Evolutionary conservation across 306 rosid species (phyloP).

Genomic region (Lithocarpus polystachyus): DNA sequence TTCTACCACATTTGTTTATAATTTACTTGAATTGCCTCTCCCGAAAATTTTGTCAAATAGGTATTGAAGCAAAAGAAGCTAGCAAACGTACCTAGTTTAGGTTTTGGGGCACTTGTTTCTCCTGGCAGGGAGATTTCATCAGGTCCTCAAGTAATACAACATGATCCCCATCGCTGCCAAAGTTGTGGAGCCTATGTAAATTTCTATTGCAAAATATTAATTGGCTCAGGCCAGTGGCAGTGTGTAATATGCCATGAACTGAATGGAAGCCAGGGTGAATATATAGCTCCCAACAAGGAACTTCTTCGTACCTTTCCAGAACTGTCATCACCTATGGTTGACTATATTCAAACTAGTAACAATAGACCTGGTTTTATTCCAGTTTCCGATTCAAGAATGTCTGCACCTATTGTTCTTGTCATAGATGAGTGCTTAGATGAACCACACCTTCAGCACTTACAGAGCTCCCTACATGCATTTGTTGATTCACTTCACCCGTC

Average conservation of each 20-base stretch:
- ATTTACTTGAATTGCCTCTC: constrained; percentile 8
- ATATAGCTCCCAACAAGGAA: constrained; percentile 69
- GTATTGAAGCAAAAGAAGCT: constrained; percentile 84
- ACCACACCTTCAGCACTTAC: constrained; percentile 86
- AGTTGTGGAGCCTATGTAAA: constrained; percentile 96
- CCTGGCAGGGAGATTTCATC: constrained; percentile 84
- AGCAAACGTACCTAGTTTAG: constrained; percentile 90
- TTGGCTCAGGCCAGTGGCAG: constrained; percentile 99
- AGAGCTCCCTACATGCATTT: constrained; percentile 95
- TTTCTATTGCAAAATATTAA: constrained; percentile 70
- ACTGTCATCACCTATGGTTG: constrained; percentile 78
- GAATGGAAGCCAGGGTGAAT: constrained; percentile 88
- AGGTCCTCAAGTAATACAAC: constrained; percentile 82
- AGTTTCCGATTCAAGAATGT: constrained; percentile 86
- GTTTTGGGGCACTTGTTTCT: constrained; percentile 94
- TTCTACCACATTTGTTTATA: neutral
- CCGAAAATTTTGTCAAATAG: constrained; percentile 38
- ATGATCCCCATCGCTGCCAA: constrained; percentile 92
- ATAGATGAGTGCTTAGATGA: constrained; percentile 94
- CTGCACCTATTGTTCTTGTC: constrained; percentile 88
- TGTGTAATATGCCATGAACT: constrained; percentile 85
- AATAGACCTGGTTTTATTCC: constrained; percentile 95
- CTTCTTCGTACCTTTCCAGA: constrained; percentile 82
- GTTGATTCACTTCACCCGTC: constrained; percentile 84
- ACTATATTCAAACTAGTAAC: constrained; percentile 85